A percentile compares a stretch with the other conserved stretches of the same genome.
These are phyloP conservation scores for Cyclotella kingstonii DNA, from an alignment of 108 stramenopile species.

Conservation along the genomic window DNA sequence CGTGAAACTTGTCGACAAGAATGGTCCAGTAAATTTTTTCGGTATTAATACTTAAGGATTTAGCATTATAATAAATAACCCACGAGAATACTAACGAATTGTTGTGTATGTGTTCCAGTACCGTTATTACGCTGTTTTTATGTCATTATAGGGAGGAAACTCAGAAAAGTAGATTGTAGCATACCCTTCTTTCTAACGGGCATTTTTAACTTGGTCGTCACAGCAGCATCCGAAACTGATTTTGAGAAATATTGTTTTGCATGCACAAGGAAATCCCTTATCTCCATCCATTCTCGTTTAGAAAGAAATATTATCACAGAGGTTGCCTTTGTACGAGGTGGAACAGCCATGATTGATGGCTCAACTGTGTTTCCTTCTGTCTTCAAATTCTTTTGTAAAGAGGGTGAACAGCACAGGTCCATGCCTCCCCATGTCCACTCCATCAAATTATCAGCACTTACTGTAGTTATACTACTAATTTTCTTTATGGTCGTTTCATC, in stretches of 20 bases:
- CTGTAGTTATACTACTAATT: neutral
- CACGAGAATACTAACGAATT: no score
- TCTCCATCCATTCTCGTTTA: conserved; percentile 25
- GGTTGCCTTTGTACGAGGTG: conserved; percentile 20
- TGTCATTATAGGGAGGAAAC: conserved; percentile 20
- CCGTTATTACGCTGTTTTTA: no score
- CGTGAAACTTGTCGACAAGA: conserved; percentile 63
- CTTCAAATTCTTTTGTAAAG: neutral
- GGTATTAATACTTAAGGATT: no score
- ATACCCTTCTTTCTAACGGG: neutral
- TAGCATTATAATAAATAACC: no score
- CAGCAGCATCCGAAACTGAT: conserved; percentile 24
- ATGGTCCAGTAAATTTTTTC: conserved; percentile 71
- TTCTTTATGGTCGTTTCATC: conserved; percentile 16
- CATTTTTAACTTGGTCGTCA: conserved; percentile 33
- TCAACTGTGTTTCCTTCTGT: neutral
- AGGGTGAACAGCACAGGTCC: conserved; percentile 68
- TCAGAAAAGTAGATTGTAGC: conserved; percentile 14
- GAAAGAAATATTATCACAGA: conserved; percentile 40
- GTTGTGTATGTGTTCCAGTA: no score
- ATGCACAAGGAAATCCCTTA: conserved; percentile 19
- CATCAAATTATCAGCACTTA: conserved; percentile 19
- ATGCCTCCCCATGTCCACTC: conserved; percentile 72
- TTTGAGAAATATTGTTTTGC: conserved; percentile 35
- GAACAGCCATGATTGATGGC: neutral